Evolutionary conservation across 2,329 filamentous ascomycete genomes (phyloP), one percentile per base, ranked within the genome.

Genomic region (Aureobasidium sp.): DNA sequence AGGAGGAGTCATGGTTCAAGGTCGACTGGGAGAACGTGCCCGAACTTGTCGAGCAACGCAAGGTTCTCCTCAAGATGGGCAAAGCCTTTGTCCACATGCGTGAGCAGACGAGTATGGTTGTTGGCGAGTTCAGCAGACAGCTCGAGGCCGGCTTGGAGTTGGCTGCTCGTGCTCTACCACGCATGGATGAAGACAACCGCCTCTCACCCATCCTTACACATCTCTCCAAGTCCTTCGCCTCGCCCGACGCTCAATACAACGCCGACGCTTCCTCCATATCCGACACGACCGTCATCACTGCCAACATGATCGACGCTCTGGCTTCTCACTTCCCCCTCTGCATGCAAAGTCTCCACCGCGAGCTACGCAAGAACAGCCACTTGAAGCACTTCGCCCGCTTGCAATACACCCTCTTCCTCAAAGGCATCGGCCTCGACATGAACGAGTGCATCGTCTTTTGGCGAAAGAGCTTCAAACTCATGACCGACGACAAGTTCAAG

Each of bases 381-480:
- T 79, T 99, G 64, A 96, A 96, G 75, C 92, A 99, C 74, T 96
- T 81, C 69, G 92, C 91, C 15, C 89, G 94, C 64, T 79, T 97
- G 10, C 94, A 99, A 75, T 99, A 97, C 78, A 90, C 89, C 0
- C 83, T 99, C 4, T 99, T 99, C 81, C 81, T 99, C 61, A 99
- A 99, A 74, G 94, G 94, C 43, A 90, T 97, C 62, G 94, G 94
- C 0, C 79, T 99, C 29, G 90, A 84, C 64, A 78, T 99, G n/a
- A 91, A 96, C 69, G 93, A 99, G 74, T 90, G 85, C 67, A 81
- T 99, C 25, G 67, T 90, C 13, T 99, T 99, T 78, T 99, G 94
- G 94, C 86, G 94, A 11, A 82, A 84, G 64, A 80, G 82, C 29
- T 97, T 99, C 81, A 85, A 85, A 71, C 88, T 90, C 66, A 84